A percentile compares a stretch with the other conserved stretches of the same genome.
Conservation (phyloP, 192 early-diverging fungal species). For the Umbelopsis ramanniana region DNA sequence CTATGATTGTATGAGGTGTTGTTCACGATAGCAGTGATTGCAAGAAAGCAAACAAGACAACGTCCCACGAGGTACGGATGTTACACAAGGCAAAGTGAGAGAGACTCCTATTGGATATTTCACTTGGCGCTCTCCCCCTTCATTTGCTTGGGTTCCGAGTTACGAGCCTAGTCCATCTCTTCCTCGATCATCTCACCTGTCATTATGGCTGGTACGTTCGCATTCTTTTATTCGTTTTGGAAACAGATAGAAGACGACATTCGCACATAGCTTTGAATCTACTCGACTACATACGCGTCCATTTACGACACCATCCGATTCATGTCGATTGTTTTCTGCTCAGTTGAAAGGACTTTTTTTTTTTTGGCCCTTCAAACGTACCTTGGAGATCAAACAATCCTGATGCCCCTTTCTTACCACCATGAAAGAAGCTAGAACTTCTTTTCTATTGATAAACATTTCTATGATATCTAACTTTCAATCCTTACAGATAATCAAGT, state of each 20-base stretch:
- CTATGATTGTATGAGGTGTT: too few species aligned
- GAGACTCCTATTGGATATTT: slow-evolving; percentile 11
- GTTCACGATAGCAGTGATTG: too few species aligned
- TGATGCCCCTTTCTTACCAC: too few species aligned
- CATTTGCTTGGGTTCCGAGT: slow-evolving; percentile 18
- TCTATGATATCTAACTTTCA: not conserved
- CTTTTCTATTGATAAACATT: too few species aligned
- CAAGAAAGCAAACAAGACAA: too few species aligned
- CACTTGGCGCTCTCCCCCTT: slow-evolving; percentile 3
- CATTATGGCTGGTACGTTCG: slow-evolving; percentile 12
- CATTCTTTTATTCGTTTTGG: too few species aligned
- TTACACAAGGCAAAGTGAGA: slow-evolving; percentile 13
- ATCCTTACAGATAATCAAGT: not conserved
- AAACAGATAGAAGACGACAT: not conserved
- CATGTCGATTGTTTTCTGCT: too few species aligned
- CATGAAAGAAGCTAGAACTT: too few species aligned
- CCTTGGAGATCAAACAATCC: too few species aligned
- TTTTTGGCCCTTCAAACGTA: too few species aligned
- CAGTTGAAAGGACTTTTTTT: too few species aligned
- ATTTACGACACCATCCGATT: too few species aligned
- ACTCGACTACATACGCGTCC: not conserved
- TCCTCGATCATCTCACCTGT: slow-evolving; percentile 23
- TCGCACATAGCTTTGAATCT: not conserved
- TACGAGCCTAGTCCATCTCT: slow-evolving; percentile 13
- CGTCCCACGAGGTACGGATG: slow-evolving; percentile 11